A percentile compares a stretch with the other conserved stretches of the same genome.
Conservation (phyloP, 2,329 filamentous ascomycete species). For the Chaetomiaceae sp. region DNA sequence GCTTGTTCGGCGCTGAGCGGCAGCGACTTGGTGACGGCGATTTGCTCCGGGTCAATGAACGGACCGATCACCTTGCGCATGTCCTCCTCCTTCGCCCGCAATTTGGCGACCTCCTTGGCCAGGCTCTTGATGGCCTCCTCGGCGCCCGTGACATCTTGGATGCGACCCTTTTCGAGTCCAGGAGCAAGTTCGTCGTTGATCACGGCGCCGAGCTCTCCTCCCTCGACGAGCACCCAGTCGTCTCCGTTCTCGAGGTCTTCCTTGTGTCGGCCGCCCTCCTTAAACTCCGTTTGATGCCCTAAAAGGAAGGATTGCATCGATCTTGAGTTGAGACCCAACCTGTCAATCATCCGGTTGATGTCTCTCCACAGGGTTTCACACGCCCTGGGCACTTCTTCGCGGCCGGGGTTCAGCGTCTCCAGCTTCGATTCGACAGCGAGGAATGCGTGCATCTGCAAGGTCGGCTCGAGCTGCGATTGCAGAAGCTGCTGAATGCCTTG, state of each 20-base stretch:
- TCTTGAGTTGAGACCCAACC: constrained; percentile 74
- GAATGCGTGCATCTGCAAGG: constrained; percentile 60
- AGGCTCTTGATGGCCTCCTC: constrained; percentile 64
- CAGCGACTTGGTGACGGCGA: constrained; percentile 60
- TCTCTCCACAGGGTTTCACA: constrained; percentile 69
- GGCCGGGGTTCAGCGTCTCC: constrained; percentile 11
- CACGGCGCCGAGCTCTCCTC: constrained; percentile 61
- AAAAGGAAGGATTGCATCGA: constrained; percentile 62
- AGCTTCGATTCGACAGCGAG: constrained; percentile 48
- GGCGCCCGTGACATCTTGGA: constrained; percentile 64
- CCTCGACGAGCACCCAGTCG: constrained; percentile 71
- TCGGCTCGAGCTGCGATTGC: constrained; percentile 55
- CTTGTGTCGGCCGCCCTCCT: constrained; percentile 51
- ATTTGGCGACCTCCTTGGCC: constrained; percentile 62
- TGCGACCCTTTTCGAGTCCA: constrained; percentile 61
- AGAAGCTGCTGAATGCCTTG: constrained; percentile 62
- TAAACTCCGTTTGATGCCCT: constrained; percentile 57
- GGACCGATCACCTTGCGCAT: constrained; percentile 70
- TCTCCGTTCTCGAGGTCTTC: constrained; percentile 65
- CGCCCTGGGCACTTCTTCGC: constrained; percentile 46
- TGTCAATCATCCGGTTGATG: constrained; percentile 92
- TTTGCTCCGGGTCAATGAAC: constrained; percentile 62
- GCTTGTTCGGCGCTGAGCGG: constrained; percentile 81
- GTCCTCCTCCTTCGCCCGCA: constrained; percentile 72
- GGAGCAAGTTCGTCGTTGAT: constrained; percentile 59